Conservation (phyloP, 2,329 filamentous ascomycete genomes). For the Hirsutella rhossiliensis region DNA sequence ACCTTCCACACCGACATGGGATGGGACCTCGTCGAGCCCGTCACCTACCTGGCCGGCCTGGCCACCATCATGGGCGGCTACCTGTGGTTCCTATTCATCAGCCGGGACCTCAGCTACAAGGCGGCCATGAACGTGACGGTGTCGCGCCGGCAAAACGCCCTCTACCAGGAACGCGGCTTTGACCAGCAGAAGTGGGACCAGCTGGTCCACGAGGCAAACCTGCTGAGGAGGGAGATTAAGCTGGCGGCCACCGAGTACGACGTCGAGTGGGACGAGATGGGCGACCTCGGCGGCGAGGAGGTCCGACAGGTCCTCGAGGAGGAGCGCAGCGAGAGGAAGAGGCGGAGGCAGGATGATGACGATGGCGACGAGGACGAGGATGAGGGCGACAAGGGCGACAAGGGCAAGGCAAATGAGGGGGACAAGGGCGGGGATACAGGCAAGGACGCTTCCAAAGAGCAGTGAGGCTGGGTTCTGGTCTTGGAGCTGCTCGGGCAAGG, state of each 20-base stretch:
- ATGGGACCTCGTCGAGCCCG: conserved; percentile 85
- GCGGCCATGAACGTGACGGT: conserved; percentile 82
- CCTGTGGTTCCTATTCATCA: conserved; percentile 88
- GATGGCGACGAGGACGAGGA: conserved; percentile 24
- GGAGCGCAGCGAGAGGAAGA: conserved; percentile 29
- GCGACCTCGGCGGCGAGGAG: conserved; percentile 59
- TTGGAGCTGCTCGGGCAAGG: too few species aligned
- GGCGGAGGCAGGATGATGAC: conserved; percentile 23
- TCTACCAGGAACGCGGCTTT: conserved; percentile 68
- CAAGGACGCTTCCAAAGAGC: neutral
- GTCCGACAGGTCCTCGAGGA: conserved; percentile 44
- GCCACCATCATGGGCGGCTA: conserved; percentile 82
- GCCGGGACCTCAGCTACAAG: conserved; percentile 77
- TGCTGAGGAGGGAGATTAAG: conserved; percentile 66
- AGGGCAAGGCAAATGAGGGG: conserved; percentile 17
- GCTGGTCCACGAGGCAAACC: conserved; percentile 69
- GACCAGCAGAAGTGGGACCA: conserved; percentile 67
- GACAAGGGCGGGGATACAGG: conserved; percentile 5
- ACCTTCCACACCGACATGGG: conserved; percentile 64
- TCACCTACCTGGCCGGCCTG: conserved; percentile 82
- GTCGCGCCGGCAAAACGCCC: conserved; percentile 58
- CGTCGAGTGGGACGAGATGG: conserved; percentile 74
- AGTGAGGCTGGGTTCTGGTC: too few species aligned
- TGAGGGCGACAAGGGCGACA: conserved; percentile 21
- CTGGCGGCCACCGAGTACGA: conserved; percentile 76